Evolutionary conservation across 1,139 yeast species (phyloP).

Genomic region (Blastobotrys raffinosifermentans): DNA sequence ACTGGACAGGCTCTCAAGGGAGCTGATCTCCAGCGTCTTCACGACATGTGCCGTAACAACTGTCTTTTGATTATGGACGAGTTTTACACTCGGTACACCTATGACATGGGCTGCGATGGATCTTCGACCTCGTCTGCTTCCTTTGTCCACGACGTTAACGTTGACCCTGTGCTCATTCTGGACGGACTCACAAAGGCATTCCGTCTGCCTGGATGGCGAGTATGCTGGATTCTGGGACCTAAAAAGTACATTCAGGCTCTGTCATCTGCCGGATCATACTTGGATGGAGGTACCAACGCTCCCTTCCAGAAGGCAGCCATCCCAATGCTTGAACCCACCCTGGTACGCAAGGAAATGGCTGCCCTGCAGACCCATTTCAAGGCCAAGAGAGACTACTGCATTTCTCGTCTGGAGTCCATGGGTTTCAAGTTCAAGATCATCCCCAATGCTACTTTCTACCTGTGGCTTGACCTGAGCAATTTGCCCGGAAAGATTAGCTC

Average conservation of each 20-base stretch:
- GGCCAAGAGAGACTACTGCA: conserved; percentile 56
- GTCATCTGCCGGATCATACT: conserved; percentile 57
- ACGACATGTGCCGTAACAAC: conserved; percentile 50
- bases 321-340: conserved; percentile 49
- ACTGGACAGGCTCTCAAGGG: conserved; percentile 55
- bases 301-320: conserved; percentile 63
- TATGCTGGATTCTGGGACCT: conserved; percentile 65
- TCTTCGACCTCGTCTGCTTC: conserved; percentile 52
- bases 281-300: conserved; percentile 63
- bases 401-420: conserved; percentile 48
- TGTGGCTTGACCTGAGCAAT: conserved; percentile 57
- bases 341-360: conserved; percentile 51
- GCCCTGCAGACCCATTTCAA: conserved; percentile 58
- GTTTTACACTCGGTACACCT: conserved; percentile 58
- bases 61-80: conserved; percentile 65
- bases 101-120: conserved; percentile 55
- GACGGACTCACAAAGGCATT: conserved; percentile 64
- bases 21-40: conserved; percentile 48
- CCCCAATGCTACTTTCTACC: conserved; percentile 60
- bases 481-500: conserved; percentile 56
- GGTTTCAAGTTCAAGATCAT: conserved; percentile 50
- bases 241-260: conserved; percentile 55
- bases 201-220: conserved; percentile 66
- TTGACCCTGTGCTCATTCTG: conserved; percentile 56
- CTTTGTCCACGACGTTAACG: conserved; percentile 52